Evolutionary conservation across 768 basidiomycete genomes (phyloP), one percentile per base, ranked within the genome.

Genomic region (Pulveroboletus sp.): DNA sequence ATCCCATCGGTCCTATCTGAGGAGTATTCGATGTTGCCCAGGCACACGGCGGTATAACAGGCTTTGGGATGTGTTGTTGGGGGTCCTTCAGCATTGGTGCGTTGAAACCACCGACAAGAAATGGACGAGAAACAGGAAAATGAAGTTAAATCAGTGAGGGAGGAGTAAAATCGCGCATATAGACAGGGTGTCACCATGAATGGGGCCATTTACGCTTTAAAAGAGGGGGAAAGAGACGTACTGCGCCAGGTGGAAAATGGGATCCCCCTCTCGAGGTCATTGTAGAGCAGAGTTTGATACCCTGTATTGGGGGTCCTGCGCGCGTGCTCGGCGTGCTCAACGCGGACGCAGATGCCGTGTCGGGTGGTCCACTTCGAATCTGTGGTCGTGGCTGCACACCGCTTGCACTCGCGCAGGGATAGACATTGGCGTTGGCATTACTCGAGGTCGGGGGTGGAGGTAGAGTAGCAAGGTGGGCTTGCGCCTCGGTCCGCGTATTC

Each of bases 211-310:
- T 18, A 17, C 18, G 31, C 42, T 18, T 3, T 17, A 5, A 63
- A 3, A 10, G 9, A 48, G 14, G 18, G 18, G 21, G 21, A 21
- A 21, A 21, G 21, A 40, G 4, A 64, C 72, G 8, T 55, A 79
- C 80, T 65, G 72, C 63, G 21, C 73, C 76, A 43, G 73, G 64
- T 0, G 76, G 75, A 48, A 76, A 75, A 57, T 77, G 70, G 56
- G 77, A 81, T 2, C 77, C 77, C 26, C 79, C 79, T 50, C 72
- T 66, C 2, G 77, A 71, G 21, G 71, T 1, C 10, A 24, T 15
- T 11, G 6, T 6, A 11, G 45, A 40, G 3, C 40, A 41, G 6
- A 10, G 53, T 39, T 38, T 53, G 37, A 35, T 1, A 5, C 47
- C 48, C 9, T 42, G 51, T 4, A 14, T 40, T 21, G 42, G 3